phyloP scores from a whole-genome alignment of 2,329 filamentous ascomycete genomes.

The Xylaria sp. region DNA sequence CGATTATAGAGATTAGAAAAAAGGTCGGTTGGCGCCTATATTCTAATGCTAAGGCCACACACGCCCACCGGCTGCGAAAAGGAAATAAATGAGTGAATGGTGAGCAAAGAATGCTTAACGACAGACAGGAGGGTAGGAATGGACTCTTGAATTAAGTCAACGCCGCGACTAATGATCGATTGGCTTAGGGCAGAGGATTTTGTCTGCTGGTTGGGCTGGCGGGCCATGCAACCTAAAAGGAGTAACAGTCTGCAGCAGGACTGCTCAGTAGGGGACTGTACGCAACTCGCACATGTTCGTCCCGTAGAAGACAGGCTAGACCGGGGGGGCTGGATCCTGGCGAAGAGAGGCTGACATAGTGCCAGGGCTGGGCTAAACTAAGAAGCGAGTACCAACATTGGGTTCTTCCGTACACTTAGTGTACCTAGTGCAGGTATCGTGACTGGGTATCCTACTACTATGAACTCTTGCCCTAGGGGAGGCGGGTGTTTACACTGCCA shows the following conservation, averaged over 20 bases:
- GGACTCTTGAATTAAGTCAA: conserved; percentile 39
- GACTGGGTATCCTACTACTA: conserved; percentile 13
- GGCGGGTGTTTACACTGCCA: not conserved
- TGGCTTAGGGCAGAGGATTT: conserved; percentile 37
- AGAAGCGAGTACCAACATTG: conserved; percentile 7
- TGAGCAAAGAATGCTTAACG: conserved; percentile 28
- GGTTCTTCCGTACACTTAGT: not conserved
- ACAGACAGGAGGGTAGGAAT: conserved; percentile 36
- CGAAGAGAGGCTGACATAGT: conserved; percentile 31
- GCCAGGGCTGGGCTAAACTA: conserved; percentile 25
- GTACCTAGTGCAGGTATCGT: conserved; percentile 11
- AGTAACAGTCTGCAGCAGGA: conserved; percentile 17
- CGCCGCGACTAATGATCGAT: conserved; percentile 38
- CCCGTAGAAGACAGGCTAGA: conserved; percentile 20
- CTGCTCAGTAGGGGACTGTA: conserved; percentile 11
- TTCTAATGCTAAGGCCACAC: conserved; percentile 36
- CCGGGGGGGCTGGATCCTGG: conserved; percentile 23
- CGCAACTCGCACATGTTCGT: conserved; percentile 1
- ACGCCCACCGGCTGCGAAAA: conserved; percentile 32
- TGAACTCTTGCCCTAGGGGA: not conserved
- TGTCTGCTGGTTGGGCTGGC: conserved; percentile 36
- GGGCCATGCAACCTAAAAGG: conserved; percentile 42
- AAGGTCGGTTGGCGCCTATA: conserved; percentile 27
- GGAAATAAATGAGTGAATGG: conserved; percentile 34
- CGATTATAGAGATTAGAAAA: conserved; percentile 32